These are phyloP conservation scores for Apophysomyces elegans DNA, from an alignment of 371 early-diverging fungal genomes.

Conservation along the genomic window DNA sequence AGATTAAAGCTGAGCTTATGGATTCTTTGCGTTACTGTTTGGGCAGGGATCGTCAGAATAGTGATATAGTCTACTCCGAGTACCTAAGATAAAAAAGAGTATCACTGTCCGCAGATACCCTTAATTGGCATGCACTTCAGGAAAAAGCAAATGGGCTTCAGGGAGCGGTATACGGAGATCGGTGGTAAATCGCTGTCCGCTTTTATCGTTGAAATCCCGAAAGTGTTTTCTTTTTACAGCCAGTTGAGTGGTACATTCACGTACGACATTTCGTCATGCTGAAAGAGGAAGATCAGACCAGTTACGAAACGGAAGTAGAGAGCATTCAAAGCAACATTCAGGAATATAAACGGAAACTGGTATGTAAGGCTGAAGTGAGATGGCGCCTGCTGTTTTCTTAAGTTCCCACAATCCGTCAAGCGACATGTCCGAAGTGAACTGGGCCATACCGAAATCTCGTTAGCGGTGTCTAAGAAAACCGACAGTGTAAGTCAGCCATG, in stretches of 20 bases:
- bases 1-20: slow-evolving; percentile 1
- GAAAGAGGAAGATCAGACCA: slow-evolving; percentile 17
- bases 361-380: slow-evolving; percentile 1
- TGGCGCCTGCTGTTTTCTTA: not conserved
- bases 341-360: slow-evolving; percentile 14
- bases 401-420: not conserved
- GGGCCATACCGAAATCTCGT: slow-evolving; percentile 2
- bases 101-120: not conserved
- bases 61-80: not conserved
- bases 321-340: slow-evolving; percentile 21
- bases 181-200: slow-evolving; percentile 5
- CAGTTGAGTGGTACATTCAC: not conserved
- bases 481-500: slow-evolving; percentile 3
- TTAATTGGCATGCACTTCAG: not conserved
- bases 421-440: slow-evolving; percentile 8
- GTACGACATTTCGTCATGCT: slow-evolving; percentile 5
- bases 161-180: slow-evolving; percentile 7
- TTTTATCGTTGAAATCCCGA: slow-evolving; percentile 1
- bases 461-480: slow-evolving; percentile 1
- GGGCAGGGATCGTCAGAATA: not conserved
- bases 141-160: slow-evolving; percentile 2
- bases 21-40: not conserved
- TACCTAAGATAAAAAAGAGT: not conserved
- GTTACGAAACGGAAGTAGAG: slow-evolving; percentile 15
- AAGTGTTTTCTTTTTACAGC: not conserved